Evolutionary conservation across 1,139 yeast genomes (phyloP).

Genomic region (Diutina ranongensis): DNA sequence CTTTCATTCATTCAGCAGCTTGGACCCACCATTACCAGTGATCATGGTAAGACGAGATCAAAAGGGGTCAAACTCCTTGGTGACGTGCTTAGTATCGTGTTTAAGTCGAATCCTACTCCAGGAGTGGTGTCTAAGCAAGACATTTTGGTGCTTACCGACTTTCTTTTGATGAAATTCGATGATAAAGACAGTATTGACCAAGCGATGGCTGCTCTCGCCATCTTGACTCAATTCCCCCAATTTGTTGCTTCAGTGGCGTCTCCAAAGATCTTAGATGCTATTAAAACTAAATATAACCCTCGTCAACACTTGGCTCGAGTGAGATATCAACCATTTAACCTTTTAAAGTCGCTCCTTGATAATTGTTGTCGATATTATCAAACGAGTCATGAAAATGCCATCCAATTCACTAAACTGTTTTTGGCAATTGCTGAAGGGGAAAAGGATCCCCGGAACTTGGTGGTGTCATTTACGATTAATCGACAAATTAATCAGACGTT

Average conservation of each 20-base stretch:
- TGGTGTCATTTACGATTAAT: constrained; percentile 58
- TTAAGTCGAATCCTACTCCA: background rate
- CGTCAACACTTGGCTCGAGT: constrained; percentile 53
- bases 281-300: constrained; percentile 44
- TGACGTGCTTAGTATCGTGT: background rate
- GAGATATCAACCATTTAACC: constrained; percentile 47
- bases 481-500: constrained; percentile 27
- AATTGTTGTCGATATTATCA: constrained; percentile 16
- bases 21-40: constrained; percentile 1
- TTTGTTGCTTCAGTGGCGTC: constrained; percentile 20
- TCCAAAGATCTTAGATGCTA: constrained; percentile 25
- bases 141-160: constrained; percentile 52
- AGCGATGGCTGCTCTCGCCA: constrained; percentile 43
- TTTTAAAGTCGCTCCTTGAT: constrained; percentile 28
- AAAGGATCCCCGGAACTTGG: constrained; percentile 83
- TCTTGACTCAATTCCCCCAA: constrained; percentile 38
- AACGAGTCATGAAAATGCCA: background rate
- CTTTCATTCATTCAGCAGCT: background rate
- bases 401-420: constrained; percentile 39
- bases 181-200: constrained; percentile 47
- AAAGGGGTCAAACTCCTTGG: background rate
- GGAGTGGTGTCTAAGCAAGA: constrained; percentile 43
- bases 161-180: constrained; percentile 52
- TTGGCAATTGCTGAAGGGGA: constrained; percentile 72
- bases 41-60: background rate